phyloP scores from a whole-genome alignment of 75 land plant species.

The Picea sitchensis region DNA sequence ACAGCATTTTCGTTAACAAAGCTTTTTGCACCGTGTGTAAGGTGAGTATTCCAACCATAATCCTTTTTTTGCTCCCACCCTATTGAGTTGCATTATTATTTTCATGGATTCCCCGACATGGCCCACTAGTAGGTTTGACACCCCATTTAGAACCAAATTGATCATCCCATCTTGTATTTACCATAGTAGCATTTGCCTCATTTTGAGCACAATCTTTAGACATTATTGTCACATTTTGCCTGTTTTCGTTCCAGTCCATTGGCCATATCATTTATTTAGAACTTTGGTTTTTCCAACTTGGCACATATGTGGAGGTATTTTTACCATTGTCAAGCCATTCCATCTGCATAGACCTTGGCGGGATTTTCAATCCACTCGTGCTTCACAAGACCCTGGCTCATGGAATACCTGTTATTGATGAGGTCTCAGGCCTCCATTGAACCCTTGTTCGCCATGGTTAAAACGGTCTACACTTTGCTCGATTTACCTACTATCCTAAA shows the following conservation, averaged over 20 bases:
- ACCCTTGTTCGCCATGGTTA: too few species aligned
- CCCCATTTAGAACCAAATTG: neutral
- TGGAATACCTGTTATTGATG: too few species aligned
- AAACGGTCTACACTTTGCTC: too few species aligned
- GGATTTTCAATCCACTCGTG: too few species aligned
- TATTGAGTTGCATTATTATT: neutral
- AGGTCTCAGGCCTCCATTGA: too few species aligned
- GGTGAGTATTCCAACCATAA: neutral
- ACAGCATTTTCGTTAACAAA: too few species aligned
- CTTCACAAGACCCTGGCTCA: too few species aligned
- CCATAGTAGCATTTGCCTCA: neutral
- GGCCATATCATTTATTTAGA: neutral
- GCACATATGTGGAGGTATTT: neutral
- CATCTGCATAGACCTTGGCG: too few species aligned
- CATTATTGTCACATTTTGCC: neutral
- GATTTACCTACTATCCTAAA: too few species aligned
- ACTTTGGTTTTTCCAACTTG: too few species aligned
- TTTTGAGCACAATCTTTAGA: constrained; percentile 2
- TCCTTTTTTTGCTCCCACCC: constrained; percentile 4
- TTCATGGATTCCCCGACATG: neutral
- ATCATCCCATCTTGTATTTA: neutral
- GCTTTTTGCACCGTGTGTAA: too few species aligned
- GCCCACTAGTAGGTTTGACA: neutral
- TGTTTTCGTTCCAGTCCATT: neutral
- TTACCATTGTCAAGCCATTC: neutral